Evolutionary conservation across 768 basidiomycete genomes (phyloP).

Genomic region (Amanita pseudoporphyria): DNA sequence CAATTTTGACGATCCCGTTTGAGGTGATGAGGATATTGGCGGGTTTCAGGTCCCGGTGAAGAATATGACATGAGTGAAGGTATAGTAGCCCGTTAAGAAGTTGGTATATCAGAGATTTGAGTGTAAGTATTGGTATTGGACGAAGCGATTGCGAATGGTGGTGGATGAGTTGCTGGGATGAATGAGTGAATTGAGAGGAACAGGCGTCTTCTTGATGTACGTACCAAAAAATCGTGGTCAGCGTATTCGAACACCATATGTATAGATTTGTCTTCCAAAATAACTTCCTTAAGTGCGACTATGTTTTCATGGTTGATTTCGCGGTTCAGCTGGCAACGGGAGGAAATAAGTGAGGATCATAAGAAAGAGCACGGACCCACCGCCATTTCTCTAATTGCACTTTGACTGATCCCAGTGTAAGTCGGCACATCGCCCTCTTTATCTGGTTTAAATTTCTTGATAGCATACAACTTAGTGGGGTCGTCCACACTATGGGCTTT

Average conservation of each 20-base stretch:
- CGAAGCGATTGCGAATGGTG: too few relatives aligned
- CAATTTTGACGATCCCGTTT: conserved; percentile 88
- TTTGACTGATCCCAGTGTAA: conserved; percentile 97
- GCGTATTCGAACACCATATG: conserved; percentile 99
- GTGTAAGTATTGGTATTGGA: too few relatives aligned
- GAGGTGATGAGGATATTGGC: conserved; percentile 97
- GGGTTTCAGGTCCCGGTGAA: conserved; percentile 97
- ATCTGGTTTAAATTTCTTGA: too few relatives aligned
- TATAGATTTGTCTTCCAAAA: conserved; percentile 94
- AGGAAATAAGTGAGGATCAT: too few relatives aligned
- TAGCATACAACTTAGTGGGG: conserved; percentile 71
- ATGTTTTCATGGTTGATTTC: conserved; percentile 86
- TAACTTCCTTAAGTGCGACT: conserved; percentile 79
- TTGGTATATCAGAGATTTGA: too few relatives aligned
- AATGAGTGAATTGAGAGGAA: conserved; percentile 91
- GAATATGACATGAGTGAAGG: conserved; percentile 88
- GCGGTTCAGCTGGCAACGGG: too few relatives aligned
- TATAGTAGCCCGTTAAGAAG: conserved; percentile 97
- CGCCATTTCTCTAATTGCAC: conserved; percentile 95
- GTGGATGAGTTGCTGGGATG: too few relatives aligned
- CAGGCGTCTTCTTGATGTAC: too few relatives aligned
- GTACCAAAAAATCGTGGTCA: too few relatives aligned
- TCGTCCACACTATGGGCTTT: conserved; percentile 78
- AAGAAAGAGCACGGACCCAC: too few relatives aligned
- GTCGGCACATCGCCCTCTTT: conserved; percentile 95